Evolutionary conservation across 768 basidiomycete species (phyloP), one percentile per base, ranked within the genome.

Genomic region (Panaeolus papilionaceus): DNA sequence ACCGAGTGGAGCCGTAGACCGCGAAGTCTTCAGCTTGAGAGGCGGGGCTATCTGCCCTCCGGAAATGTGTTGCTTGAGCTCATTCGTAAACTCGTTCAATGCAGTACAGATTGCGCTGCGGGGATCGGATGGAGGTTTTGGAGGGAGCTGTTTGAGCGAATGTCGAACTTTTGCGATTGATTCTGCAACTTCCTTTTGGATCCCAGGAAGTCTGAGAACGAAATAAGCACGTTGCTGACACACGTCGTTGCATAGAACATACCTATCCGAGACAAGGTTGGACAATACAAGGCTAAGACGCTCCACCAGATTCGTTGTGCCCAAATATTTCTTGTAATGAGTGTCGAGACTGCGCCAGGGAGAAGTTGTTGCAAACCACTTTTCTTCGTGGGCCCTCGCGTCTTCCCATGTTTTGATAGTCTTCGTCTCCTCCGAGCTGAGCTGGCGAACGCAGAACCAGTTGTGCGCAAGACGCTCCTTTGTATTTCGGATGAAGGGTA

Each of bases 391-490:
- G 37, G 73, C 68, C 0, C 92, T 84, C 0, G 92, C 92, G 28
- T 87, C 80, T 20, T 74, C 76, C 88, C 90, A 92, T 1, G 86
- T 82, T 58, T 87, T 82, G 2, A 84, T 85, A 1, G 75, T 63
- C n/a, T 81, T 82, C 14, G 90, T 73, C 16, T 88, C 83, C 2
- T 75, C 78, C 0, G 88, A 85, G 71, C 80, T 79, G 0, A 85
- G 84, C 68, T 86, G 87, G 68, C 86, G 86, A 40, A 87, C 85
- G 67, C 85, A 87, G 71, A 79, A 87, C 89, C 89, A 91, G 23
- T 85, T 85, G 64, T 89, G 85, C 4, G 81, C 78, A 1, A 89
- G 79, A 0, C 80, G 69, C 67, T 86, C 81, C 5, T 78, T 80
- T 33, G 88, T 87, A 68, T 88, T 87, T 8, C 83, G 77, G 39